phyloP scores from a whole-genome alignment of 345 rosid genomes.

The Aquilaria sinensis region DNA sequence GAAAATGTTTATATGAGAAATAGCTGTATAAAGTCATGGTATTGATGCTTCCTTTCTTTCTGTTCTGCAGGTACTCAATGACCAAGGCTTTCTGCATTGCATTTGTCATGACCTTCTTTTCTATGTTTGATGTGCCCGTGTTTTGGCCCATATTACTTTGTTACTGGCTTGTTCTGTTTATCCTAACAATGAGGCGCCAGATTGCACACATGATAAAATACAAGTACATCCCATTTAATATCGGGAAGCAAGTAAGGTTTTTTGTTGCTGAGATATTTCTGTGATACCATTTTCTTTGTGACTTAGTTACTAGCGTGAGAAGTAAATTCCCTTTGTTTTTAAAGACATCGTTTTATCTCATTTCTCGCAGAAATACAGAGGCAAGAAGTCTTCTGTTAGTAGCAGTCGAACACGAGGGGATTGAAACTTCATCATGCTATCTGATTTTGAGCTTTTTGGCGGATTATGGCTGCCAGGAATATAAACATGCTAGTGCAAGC shows the following conservation, averaged over 20 bases:
- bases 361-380: constrained; percentile 33
- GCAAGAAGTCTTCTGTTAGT: constrained; percentile 42
- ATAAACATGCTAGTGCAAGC: constrained; percentile 12
- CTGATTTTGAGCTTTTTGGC: constrained; percentile 8
- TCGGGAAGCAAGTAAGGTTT: constrained; percentile 59
- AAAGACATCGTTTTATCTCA: background rate
- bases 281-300: constrained; percentile 18
- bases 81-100: constrained; percentile 64
- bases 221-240: constrained; percentile 52
- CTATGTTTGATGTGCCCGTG: constrained; percentile 63
- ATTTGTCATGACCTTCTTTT: constrained; percentile 67
- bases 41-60: constrained; percentile 1
- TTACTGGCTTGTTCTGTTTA: constrained; percentile 64
- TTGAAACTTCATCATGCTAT: constrained; percentile 22
- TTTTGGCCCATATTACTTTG: constrained; percentile 73
- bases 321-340: background rate
- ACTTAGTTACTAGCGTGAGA: constrained; percentile 28
- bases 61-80: constrained; percentile 55
- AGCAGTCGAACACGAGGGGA: constrained; percentile 53
- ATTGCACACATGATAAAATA: constrained; percentile 72
- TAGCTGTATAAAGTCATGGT: background rate
- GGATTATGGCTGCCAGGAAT: background rate
- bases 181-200: constrained; percentile 69
- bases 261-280: constrained; percentile 35
- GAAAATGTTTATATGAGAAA: background rate